These are phyloP conservation scores for Cladophialophora yegresii DNA, from an alignment of 2,329 filamentous ascomycete species.

Conservation along the genomic window DNA sequence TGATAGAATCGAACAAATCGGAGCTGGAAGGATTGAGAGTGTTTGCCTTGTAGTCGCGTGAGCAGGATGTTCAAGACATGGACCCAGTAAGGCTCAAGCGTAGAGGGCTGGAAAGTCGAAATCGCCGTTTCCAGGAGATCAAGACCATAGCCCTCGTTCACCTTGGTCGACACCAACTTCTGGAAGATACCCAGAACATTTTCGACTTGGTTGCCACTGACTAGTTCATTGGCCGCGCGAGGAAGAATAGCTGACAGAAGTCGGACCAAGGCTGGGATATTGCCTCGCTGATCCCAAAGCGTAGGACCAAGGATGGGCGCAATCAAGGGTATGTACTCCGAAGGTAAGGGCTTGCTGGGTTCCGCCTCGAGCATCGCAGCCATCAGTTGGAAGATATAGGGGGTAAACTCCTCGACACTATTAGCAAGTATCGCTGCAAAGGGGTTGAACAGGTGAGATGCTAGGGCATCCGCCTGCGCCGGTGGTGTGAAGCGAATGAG, in stretches of 20 bases:
- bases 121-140: slow-evolving; percentile 85
- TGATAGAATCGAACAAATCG: slow-evolving; percentile 95
- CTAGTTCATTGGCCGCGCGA: slow-evolving; percentile 70
- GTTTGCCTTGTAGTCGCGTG: slow-evolving; percentile 69
- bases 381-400: slow-evolving; percentile 94
- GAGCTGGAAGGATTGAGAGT: slow-evolving; percentile 78
- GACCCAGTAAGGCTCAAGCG: slow-evolving; percentile 74
- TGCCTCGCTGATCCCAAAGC: slow-evolving; percentile 89
- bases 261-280: slow-evolving; percentile 85
- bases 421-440: slow-evolving; percentile 78
- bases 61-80: slow-evolving; percentile 81
- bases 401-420: slow-evolving; percentile 90
- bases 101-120: slow-evolving; percentile 66
- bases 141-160: slow-evolving; percentile 82
- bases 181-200: slow-evolving; percentile 95
- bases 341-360: slow-evolving; percentile 73
- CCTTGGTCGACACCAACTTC: slow-evolving; percentile 77
- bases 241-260: slow-evolving; percentile 82
- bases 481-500: slow-evolving; percentile 72
- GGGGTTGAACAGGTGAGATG: slow-evolving; percentile 77
- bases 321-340: slow-evolving; percentile 78
- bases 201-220: slow-evolving; percentile 78
- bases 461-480: slow-evolving; percentile 67
- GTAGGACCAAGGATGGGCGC: slow-evolving; percentile 75
- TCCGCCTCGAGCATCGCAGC: slow-evolving; percentile 87